Conservation (phyloP, 371 early-diverging fungal species). For the Paraphysoderma sedebokerense region DNA sequence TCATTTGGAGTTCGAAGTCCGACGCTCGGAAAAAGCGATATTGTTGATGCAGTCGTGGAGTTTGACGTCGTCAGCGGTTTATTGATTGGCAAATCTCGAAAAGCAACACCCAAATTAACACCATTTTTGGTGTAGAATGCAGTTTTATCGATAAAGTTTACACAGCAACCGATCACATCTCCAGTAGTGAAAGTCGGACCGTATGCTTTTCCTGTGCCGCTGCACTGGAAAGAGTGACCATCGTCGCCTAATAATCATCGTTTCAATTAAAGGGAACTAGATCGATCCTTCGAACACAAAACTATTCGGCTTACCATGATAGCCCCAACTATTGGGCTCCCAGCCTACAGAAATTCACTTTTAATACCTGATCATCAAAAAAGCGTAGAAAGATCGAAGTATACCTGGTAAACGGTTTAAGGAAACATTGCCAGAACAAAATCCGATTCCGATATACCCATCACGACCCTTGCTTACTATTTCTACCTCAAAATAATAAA, state of each 20-base stretch:
- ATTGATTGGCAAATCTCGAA: constrained; percentile 4
- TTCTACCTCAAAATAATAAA: constrained; percentile 30
- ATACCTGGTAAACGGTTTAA: constrained; percentile 25
- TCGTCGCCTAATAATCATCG: too few species aligned
- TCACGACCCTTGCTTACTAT: constrained; percentile 30
- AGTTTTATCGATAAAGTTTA: constrained; percentile 57
- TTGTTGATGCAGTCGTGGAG: constrained; percentile 7
- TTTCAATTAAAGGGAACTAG: too few species aligned
- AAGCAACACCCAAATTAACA: constrained; percentile 42
- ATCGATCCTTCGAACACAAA: too few species aligned
- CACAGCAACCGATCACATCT: constrained; percentile 78
- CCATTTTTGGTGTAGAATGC: constrained; percentile 91
- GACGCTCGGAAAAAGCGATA: constrained; percentile 56
- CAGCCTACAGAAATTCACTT: constrained; percentile 49
- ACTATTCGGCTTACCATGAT: too few species aligned
- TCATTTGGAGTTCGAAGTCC: constrained; percentile 84
- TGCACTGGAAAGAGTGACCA: constrained; percentile 62
- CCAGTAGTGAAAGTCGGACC: constrained; percentile 84
- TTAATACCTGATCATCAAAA: too few species aligned
- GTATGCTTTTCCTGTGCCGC: constrained; percentile 60
- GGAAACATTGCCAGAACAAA: constrained; percentile 12
- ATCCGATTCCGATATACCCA: constrained; percentile 33
- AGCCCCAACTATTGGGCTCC: constrained; percentile 66
- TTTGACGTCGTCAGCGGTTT: constrained; percentile 4
- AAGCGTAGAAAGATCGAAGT: too few species aligned